Evolutionary conservation across 176 grass and related monocot species (phyloP).

Genomic region (Coix lacrymajobi): DNA sequence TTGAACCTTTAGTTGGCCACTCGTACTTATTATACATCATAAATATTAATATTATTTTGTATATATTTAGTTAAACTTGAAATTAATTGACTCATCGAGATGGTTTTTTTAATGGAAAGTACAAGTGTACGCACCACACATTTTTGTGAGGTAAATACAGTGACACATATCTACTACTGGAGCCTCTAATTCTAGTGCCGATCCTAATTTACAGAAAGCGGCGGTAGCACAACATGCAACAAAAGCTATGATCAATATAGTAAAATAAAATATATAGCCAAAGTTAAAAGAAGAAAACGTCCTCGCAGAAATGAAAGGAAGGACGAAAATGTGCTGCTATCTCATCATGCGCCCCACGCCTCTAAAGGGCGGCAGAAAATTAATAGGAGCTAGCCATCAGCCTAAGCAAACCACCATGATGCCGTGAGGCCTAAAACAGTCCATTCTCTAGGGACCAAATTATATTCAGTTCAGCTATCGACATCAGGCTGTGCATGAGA

Average conservation of each 20-base stretch:
- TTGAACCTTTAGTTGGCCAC: too few species aligned
- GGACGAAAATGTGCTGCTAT: background rate
- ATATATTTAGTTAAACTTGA: too few species aligned
- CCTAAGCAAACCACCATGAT: constrained; percentile 20
- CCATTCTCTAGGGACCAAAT: constrained; percentile 26
- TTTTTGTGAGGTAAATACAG: background rate
- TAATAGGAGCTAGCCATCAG: background rate
- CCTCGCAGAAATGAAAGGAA: background rate
- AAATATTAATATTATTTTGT: too few species aligned
- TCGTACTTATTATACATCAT: too few species aligned
- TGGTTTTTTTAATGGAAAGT: too few species aligned
- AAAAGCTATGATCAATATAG: background rate
- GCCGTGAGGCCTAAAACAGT: constrained; percentile 10
- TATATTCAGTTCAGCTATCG: constrained; percentile 35
- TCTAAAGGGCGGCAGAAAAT: background rate
- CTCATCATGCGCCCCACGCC: constrained; percentile 40
- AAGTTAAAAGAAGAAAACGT: constrained; percentile 3
- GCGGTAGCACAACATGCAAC: background rate
- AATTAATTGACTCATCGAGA: too few species aligned
- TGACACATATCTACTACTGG: background rate
- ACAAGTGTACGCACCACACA: background rate
- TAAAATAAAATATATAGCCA: background rate
- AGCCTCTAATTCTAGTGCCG: background rate
- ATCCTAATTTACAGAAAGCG: background rate
- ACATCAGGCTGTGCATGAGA: constrained; percentile 10